Base-by-base conservation (phyloP, 768 basidiomycete species). In the Mycena epipterygia region DNA sequence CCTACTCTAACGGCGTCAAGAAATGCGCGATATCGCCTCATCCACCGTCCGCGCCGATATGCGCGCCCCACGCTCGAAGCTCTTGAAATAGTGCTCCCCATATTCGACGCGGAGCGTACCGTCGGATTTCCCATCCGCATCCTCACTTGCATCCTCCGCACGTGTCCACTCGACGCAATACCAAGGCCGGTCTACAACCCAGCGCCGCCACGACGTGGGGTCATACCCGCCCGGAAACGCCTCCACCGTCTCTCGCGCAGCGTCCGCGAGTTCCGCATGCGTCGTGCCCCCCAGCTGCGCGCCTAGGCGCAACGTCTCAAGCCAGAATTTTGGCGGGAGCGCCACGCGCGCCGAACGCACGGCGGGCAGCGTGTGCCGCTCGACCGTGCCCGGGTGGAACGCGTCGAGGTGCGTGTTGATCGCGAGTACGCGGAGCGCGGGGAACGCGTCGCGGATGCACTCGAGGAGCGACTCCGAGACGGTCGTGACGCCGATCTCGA, bases 391-490 rank as follows among this genome's bases (percentile, higher is more conserved):
- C 5, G 75, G 74, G n/a, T 76, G 67, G 52, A 72, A 76, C 2
- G 70, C 65, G 14, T 73, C 73, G 42, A 76, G 67, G 48, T 76
- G 76, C 27, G 70, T 64, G 52, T 76, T 76, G 44, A 79, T 48
- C 1, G 72, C 51, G 23, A 77, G 74, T 13, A 52, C 64, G 41
- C 55, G 64, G 27, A 76, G 64, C 14, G 61, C 58, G 35, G 75
- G 74, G n/a, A 76, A 52, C 19, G 49, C 32, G 14, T 62, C 64
- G 13, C 51, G 51, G 7, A 78, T 67, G 5, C 62, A 35, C 23
- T 58, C 62, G 29, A 78, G 67, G 25, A 78, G 72, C 5, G 58
- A 35, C 14, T 27, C 13, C 12, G 76, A 67, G n/a, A 78, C 35
- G 33, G 56, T 59, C 3, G 71, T 71, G 19, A 74, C 66, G 7